Conservation (phyloP, 2,329 filamentous ascomycete species). For the Aureobasidium pullulans region DNA sequence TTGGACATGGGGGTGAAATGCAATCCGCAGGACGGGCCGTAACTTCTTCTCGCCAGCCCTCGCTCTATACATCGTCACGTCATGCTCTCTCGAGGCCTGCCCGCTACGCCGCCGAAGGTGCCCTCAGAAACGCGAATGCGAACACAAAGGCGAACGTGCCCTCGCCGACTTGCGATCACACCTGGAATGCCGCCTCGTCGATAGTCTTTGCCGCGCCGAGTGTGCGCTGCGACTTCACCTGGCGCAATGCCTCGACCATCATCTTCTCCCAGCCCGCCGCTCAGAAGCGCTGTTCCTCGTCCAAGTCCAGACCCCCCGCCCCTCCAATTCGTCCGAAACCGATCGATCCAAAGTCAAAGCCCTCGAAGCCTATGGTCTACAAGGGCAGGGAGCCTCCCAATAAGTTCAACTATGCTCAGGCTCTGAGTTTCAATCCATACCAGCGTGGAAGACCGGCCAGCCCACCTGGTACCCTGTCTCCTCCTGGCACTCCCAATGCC, state of each 20-base stretch:
- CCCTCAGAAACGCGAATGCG: background rate
- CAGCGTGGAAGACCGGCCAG: background rate
- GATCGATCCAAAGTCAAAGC: background rate
- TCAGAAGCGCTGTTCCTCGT: conserved; percentile 3
- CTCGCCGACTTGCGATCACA: background rate
- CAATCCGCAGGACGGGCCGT: conserved; percentile 12
- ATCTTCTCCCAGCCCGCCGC: background rate
- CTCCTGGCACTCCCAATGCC: background rate
- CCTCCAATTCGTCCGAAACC: background rate
- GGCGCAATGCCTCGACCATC: background rate
- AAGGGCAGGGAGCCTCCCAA: background rate
- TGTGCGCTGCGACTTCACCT: background rate
- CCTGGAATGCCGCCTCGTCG: background rate
- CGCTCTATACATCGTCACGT: background rate
- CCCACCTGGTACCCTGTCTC: background rate
- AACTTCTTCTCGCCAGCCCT: background rate
- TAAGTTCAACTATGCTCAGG: background rate
- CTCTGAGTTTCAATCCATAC: background rate
- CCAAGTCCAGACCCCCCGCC: background rate
- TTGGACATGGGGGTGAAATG: conserved; percentile 11
- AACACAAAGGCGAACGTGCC: background rate
- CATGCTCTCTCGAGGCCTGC: background rate
- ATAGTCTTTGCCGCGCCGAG: background rate
- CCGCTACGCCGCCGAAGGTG: background rate
- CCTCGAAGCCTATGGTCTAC: background rate